Base-by-base conservation (phyloP, 257 asterid species). In the Henckelia pumila region DNA sequence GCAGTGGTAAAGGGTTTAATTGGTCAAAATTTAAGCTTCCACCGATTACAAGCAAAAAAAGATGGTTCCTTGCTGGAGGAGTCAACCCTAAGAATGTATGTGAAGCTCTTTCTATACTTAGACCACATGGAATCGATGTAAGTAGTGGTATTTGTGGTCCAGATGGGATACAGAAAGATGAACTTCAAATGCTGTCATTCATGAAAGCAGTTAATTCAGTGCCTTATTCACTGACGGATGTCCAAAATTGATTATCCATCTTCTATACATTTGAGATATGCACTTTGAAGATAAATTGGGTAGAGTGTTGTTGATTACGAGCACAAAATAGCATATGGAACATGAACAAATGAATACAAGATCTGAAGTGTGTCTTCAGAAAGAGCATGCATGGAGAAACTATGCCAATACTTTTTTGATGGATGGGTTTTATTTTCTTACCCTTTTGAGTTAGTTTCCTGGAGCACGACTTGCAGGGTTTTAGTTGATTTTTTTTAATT, bases 21-120 rank as follows among this genome's bases (percentile, higher is more conserved):
- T 89, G 97, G 98, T 80, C 96, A 23, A 75, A 59, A 71, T 91
- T 95, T 73, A 80, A 83, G 85, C 74, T 82, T 56, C 95, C 99
- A 6, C 78, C 71, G 5, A 77, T 91, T 53, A 70, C 59, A 66
- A 89, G 98, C 83, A 91, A 87, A 82, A 68, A 63, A 2, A 96
- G 99, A 69, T 91, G 98, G 99, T 82, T 91, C 6, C 79, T 91
- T 68, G 99, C 97, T 0, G 96, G 99, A 74, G 99, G 99, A 21
- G 85, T 89, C 58, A 79, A 77, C 67, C 96, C 92, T 4, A 85
- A 82, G 68, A 95, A 91, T 59, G 96, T 68, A 11, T 73, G 61
- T 8, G 85, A 86, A 76, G 97, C 95, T 21, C 83, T 91, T 65
- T 79, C 88, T 5, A 80, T 83, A 24, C 89, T 94, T 16, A 82